Base-by-base conservation (phyloP, 257 asterid species). In the Salvia miltiorrhiza region DNA sequence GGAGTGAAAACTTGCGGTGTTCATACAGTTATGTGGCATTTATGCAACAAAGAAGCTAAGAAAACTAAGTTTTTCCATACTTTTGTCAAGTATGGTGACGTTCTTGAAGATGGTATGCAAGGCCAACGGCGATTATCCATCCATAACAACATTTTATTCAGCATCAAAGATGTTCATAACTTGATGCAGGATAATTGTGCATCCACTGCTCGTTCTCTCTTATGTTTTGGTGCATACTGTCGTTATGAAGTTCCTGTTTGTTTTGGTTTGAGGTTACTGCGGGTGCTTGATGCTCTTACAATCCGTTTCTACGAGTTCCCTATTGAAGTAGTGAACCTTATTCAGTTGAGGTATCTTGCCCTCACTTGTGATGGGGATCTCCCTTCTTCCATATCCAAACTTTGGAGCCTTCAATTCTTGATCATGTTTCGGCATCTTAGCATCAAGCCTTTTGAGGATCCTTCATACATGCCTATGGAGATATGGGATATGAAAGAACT, bases 241-340 rank as follows among this genome's bases (percentile, higher is more conserved):
- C 63, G 16, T 1, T 65, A 16, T 14, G 20, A 48, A 45, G 19
- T 35, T 1, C 57, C 48, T 4, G 4, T 52, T 1, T 60, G 47
- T 12, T 48, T 19, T 0, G 52, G 45, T 16, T 65, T 57, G 23
- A 69, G 48, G 65, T 43, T 69, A 49, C 59, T 69, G 4, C 30
- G 59, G 33, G 59, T 56, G 54, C 14, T 69, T 0, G 67, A 69
- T 57, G 67, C 74, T 28, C 74, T 69, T 17, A 41, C 58, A 11
- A 44, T 69, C 74, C 41, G 67, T 28, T 43, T 69, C 58, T 57
- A 43, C 19, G 74, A 69, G 67, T 69, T 69, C 59, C 74, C 74
- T 3, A 16, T 45, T 4, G 58, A 69, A 16, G 67, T 56, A 44
- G n/a, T 69, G 39, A 44, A 57, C 16, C 47, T 57, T 12, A n/a